Conservation (phyloP, 108 stramenopile species). For the Licmophora abbreviata region DNA sequence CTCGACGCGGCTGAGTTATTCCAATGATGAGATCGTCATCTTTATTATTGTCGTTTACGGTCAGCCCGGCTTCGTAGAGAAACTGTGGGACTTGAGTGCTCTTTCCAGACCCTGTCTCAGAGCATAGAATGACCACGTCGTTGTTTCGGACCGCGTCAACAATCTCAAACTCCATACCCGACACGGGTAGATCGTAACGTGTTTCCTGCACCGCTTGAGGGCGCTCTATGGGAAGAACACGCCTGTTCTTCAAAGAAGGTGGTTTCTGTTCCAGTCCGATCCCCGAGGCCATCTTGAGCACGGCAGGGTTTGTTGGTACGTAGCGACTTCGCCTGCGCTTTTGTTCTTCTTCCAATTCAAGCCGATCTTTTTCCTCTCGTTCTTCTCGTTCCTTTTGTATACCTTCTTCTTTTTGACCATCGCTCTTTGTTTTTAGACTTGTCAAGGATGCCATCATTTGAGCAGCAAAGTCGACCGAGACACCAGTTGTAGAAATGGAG, state of each 20-base stretch:
- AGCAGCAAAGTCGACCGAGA: slow-evolving; percentile 30
- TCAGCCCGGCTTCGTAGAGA: slow-evolving; percentile 91
- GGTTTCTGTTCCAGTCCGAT: slow-evolving; percentile 24
- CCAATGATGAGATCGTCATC: slow-evolving; percentile 58
- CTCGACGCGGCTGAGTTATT: slow-evolving; percentile 91
- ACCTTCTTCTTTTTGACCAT: slow-evolving; percentile 9
- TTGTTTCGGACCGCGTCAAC: slow-evolving; percentile 88
- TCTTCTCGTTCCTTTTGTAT: slow-evolving; percentile 17
- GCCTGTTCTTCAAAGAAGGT: slow-evolving; percentile 4
- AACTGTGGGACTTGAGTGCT: slow-evolving; percentile 83
- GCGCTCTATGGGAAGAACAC: slow-evolving; percentile 38
- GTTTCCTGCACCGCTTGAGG: slow-evolving; percentile 47
- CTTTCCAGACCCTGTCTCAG: slow-evolving; percentile 81
- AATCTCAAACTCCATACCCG: slow-evolving; percentile 97
- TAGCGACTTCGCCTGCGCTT: slow-evolving; percentile 28
- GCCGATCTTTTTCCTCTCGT: slow-evolving; percentile 14
- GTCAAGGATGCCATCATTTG: slow-evolving; percentile 58
- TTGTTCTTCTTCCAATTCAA: slow-evolving; percentile 30
- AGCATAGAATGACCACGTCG: slow-evolving; percentile 91
- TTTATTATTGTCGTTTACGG: slow-evolving; percentile 14
- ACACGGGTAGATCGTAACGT: slow-evolving; percentile 90
- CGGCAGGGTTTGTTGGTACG: slow-evolving; percentile 25
- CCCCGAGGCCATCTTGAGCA: slow-evolving; percentile 37
- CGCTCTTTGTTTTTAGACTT: slow-evolving; percentile 20
- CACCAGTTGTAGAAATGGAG: slow-evolving; percentile 10